These are phyloP conservation scores for Sporobolomyces roseus DNA, from an alignment of 768 basidiomycete genomes.

Conservation along the genomic window DNA sequence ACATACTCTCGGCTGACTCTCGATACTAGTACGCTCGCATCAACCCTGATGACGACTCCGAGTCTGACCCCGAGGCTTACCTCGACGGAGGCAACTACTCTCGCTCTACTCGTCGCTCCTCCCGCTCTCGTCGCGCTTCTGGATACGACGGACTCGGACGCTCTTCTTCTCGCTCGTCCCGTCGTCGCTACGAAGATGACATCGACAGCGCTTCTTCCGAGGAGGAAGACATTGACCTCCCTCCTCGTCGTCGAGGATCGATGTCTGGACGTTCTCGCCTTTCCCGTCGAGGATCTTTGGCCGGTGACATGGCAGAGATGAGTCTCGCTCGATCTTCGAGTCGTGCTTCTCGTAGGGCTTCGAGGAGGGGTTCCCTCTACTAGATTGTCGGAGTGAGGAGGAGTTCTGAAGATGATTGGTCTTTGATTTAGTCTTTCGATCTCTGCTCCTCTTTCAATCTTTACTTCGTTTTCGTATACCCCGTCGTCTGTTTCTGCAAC, in stretches of 20 bases:
- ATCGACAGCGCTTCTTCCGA: conserved; percentile 3
- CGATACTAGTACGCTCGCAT: conserved; percentile 12
- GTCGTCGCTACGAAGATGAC: not conserved
- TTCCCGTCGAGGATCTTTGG: conserved; percentile 7
- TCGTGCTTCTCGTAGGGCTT: not conserved
- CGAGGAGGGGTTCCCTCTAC: conserved; percentile 6
- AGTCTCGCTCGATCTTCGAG: not conserved
- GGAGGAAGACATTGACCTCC: not conserved
- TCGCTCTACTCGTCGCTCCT: not conserved
- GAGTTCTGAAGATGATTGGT: no score
- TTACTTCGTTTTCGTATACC: no score
- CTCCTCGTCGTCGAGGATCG: conserved; percentile 1
- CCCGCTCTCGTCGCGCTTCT: not conserved
- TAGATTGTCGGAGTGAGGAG: no score
- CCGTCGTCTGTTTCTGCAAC: no score
- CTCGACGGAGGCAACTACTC: conserved; percentile 2
- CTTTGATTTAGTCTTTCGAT: no score
- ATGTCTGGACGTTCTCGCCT: no score
- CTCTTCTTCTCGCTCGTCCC: conserved; percentile 5
- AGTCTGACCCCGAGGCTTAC: conserved; percentile 11
- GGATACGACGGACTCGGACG: not conserved
- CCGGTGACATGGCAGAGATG: not conserved
- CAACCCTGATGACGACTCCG: conserved; percentile 21
- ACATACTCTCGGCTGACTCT: not conserved
- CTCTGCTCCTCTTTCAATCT: no score